Base-by-base conservation (phyloP, 495 filamentous ascomycete genomes). In the Cryomyces antarcticus region DNA sequence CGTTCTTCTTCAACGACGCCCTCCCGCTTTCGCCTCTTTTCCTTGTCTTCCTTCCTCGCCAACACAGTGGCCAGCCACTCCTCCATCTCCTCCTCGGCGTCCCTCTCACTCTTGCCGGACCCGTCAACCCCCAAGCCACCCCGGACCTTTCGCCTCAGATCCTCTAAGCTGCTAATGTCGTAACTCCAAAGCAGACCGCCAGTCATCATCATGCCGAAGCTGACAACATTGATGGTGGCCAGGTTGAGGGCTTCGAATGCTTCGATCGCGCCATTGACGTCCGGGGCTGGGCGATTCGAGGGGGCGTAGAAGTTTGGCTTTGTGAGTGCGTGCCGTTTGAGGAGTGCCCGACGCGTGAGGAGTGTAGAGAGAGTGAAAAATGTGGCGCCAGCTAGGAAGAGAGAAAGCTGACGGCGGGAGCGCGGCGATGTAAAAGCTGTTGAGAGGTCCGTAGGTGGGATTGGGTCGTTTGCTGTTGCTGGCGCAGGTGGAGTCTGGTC, bases 161-260 rank as follows among this genome's bases (percentile, higher is more conserved):
- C 83, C 31, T 80, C 77, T 37, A 88, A 27, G 7, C 61, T 64
- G 43, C 76, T 75, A 36, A 93, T 68, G 57, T 89, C 75, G 37
- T 87, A 66, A 0, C 71, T 74, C 67, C 72, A 89, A 28, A 78
- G 53, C 29, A 70, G 47, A 0, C 74, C 83, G 5, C 86, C 86
- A 6, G 62, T 63, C 10, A 60, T 52, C 71, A 82, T 74, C 58
- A 89, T 75, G 7, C 63, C 68, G 35, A 83, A 70, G 44, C 73
- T 77, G 27, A 77, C 27, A 4, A 83, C 77, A 50, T 89, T 88
- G 44, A 93, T 62, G 0, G 84, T 89, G 0, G 86, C 85, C n/a
- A 93, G 57, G 41, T 73, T 77, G 7, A 94, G 62, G 5, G 86
- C 86, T 56, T 88, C 76, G 37, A 83, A 54, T 0, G 85, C 85